These are phyloP conservation scores for Apophysomyces ossiformis DNA, from an alignment of 371 early-diverging fungal species.

Conservation along the genomic window DNA sequence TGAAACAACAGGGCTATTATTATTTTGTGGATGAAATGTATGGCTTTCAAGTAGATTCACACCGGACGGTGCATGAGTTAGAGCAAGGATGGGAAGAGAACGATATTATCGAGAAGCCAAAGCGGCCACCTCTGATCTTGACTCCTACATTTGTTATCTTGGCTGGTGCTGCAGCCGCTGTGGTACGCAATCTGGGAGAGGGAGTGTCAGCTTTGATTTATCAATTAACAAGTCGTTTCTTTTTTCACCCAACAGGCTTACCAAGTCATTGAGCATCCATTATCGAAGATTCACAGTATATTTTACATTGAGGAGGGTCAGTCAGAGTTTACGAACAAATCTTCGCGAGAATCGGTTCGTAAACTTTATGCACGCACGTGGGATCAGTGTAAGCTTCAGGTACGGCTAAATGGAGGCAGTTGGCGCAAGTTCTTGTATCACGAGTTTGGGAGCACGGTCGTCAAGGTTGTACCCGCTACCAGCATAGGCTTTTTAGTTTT, in stretches of 20 bases:
- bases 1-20: slow-evolving; percentile 72
- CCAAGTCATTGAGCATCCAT: slow-evolving; percentile 74
- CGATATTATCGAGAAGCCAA: slow-evolving; percentile 20
- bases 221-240: too few species aligned
- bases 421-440: slow-evolving; percentile 66
- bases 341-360: slow-evolving; percentile 35
- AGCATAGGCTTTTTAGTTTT: slow-evolving; percentile 76
- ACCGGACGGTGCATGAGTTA: slow-evolving; percentile 31
- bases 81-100: slow-evolving; percentile 37
- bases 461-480: slow-evolving; percentile 75
- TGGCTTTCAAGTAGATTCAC: slow-evolving; percentile 54
- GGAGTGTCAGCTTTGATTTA: too few species aligned
- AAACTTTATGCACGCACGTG: slow-evolving; percentile 59
- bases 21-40: slow-evolving; percentile 63
- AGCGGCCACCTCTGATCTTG: slow-evolving; percentile 56
- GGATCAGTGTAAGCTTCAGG: slow-evolving; percentile 56
- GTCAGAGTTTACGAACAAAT: slow-evolving; percentile 51
- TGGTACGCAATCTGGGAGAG: slow-evolving; percentile 37
- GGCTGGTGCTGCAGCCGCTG: slow-evolving; percentile 75
- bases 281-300: slow-evolving; percentile 72
- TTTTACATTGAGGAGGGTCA: slow-evolving; percentile 72
- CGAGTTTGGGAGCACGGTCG: slow-evolving; percentile 67
- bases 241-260: slow-evolving; percentile 51
- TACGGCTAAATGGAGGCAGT: slow-evolving; percentile 47
- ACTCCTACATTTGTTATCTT: slow-evolving; percentile 72